A percentile compares a stretch with the other conserved stretches of the same genome.
Evolutionary conservation across 495 filamentous ascomycete species (phyloP).

Genomic region (Penicillium bialowiezense): DNA sequence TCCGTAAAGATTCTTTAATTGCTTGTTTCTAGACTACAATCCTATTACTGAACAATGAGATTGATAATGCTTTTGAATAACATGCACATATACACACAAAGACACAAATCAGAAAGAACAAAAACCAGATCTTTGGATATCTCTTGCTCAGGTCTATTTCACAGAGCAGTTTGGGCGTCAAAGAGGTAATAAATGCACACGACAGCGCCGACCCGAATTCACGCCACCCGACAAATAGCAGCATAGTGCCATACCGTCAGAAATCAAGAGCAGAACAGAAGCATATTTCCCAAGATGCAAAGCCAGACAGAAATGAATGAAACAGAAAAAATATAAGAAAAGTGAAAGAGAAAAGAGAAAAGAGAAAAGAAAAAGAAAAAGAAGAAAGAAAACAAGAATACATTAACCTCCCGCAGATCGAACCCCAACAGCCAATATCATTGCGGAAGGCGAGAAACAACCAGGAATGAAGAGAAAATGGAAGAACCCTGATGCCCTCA

Average conservation of each 20-base stretch:
- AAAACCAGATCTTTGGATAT: slow-evolving; percentile 42
- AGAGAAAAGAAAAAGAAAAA: slow-evolving; percentile 9
- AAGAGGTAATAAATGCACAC: slow-evolving; percentile 37
- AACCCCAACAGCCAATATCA: slow-evolving; percentile 21
- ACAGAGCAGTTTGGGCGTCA: slow-evolving; percentile 32
- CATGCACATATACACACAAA: slow-evolving; percentile 6
- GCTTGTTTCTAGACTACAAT: no score
- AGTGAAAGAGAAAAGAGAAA: slow-evolving; percentile 13
- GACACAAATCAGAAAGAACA: slow-evolving; percentile 15
- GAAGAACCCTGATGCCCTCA: slow-evolving; percentile 14
- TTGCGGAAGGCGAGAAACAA: slow-evolving; percentile 19
- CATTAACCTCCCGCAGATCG: slow-evolving; percentile 28
- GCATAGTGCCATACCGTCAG: slow-evolving; percentile 13
- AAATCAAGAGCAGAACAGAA: slow-evolving; percentile 13
- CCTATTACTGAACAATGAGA: background rate
- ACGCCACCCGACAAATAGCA: slow-evolving; percentile 31
- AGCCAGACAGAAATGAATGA: slow-evolving; percentile 5
- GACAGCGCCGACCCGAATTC: slow-evolving; percentile 42
- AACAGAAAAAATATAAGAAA: slow-evolving; percentile 1
- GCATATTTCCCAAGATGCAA: slow-evolving; percentile 24
- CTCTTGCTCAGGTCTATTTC: slow-evolving; percentile 49
- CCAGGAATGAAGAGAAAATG: slow-evolving; percentile 27
- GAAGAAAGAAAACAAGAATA: slow-evolving; percentile 24
- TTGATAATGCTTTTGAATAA: slow-evolving; percentile 7
- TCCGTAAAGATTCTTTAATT: no score